Evolutionary conservation across 768 basidiomycete genomes (phyloP).

Genomic region (Phlebiopsis flavidoalba): DNA sequence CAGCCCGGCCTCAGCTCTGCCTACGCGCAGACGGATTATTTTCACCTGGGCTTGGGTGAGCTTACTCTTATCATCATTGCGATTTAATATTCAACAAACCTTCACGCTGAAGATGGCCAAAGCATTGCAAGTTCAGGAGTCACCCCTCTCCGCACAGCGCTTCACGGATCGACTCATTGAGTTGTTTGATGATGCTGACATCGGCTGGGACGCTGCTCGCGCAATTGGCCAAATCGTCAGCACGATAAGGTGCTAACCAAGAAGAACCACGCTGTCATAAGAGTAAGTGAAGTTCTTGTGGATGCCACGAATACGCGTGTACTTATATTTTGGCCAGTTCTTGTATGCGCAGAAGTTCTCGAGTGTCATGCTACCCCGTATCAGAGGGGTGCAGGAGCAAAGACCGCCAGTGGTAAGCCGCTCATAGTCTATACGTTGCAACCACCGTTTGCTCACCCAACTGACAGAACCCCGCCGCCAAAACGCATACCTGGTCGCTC

Average conservation of each 20-base stretch:
- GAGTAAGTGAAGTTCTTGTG: slow-evolving; percentile 39
- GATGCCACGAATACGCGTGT: not conserved
- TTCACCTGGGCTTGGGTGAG: slow-evolving; percentile 67
- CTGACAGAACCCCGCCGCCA: slow-evolving; percentile 46
- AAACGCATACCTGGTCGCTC: slow-evolving; percentile 73
- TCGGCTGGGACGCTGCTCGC: slow-evolving; percentile 73
- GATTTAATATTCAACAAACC: not conserved
- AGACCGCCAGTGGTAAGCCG: slow-evolving; percentile 41
- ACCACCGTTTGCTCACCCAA: not conserved
- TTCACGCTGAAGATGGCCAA: slow-evolving; percentile 65
- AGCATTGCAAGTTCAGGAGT: slow-evolving; percentile 68
- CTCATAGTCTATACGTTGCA: not conserved
- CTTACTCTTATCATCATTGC: not conserved
- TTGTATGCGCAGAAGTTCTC: slow-evolving; percentile 75
- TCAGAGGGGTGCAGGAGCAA: slow-evolving; percentile 70
- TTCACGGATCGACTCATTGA: slow-evolving; percentile 65
- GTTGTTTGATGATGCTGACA: slow-evolving; percentile 57
- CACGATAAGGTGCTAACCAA: slow-evolving; percentile 68
- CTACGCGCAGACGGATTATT: slow-evolving; percentile 49
- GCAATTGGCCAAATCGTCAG: slow-evolving; percentile 65
- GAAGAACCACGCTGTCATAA: slow-evolving; percentile 69
- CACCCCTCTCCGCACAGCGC: slow-evolving; percentile 46
- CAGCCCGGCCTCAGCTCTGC: slow-evolving; percentile 17
- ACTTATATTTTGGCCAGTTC: slow-evolving; percentile 38
- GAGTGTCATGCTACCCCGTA: slow-evolving; percentile 61